These are phyloP conservation scores for Alternaria sp. DNA, from an alignment of 2,329 filamentous ascomycete genomes.

Conservation along the genomic window DNA sequence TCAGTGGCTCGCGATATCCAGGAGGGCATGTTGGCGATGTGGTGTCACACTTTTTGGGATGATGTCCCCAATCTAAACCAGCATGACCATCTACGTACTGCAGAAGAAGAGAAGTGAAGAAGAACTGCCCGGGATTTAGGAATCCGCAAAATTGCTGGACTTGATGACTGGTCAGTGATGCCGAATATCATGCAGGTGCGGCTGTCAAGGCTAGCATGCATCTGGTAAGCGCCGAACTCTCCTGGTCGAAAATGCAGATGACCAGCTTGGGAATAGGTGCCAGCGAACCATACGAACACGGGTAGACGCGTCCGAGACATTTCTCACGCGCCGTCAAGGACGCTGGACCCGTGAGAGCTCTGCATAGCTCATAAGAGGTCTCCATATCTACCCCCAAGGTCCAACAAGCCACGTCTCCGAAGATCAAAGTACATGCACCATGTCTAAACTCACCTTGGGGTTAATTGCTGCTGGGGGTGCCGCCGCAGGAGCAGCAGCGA, in stretches of 20 bases:
- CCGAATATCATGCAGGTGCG: slow-evolving; percentile 12
- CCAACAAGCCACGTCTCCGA: slow-evolving; percentile 6
- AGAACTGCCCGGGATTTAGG: neutral
- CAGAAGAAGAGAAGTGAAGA: neutral
- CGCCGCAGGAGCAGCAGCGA: slow-evolving; percentile 59
- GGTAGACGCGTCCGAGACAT: slow-evolving; percentile 50
- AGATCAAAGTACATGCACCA: slow-evolving; percentile 33
- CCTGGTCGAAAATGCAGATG: slow-evolving; percentile 39
- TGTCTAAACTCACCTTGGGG: slow-evolving; percentile 62
- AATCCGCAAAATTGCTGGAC: slow-evolving; percentile 3
- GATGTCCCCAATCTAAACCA: slow-evolving; percentile 6
- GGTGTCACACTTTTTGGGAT: slow-evolving; percentile 9
- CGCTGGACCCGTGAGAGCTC: slow-evolving; percentile 33
- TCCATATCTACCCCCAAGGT: slow-evolving; percentile 7
- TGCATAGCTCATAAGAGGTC: slow-evolving; percentile 28
- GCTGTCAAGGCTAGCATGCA: slow-evolving; percentile 25
- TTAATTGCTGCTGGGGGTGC: slow-evolving; percentile 60
- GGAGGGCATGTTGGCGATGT: slow-evolving; percentile 52
- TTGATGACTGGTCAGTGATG: slow-evolving; percentile 19
- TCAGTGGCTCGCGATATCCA: slow-evolving; percentile 57
- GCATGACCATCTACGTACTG: slow-evolving; percentile 16
- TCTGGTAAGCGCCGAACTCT: slow-evolving; percentile 30
- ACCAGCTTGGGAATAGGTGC: slow-evolving; percentile 36
- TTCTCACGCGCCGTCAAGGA: slow-evolving; percentile 46
- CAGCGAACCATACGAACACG: slow-evolving; percentile 40